Conservation (phyloP, 179 eudicot genomes). For the Beta lomatogona region DNA sequence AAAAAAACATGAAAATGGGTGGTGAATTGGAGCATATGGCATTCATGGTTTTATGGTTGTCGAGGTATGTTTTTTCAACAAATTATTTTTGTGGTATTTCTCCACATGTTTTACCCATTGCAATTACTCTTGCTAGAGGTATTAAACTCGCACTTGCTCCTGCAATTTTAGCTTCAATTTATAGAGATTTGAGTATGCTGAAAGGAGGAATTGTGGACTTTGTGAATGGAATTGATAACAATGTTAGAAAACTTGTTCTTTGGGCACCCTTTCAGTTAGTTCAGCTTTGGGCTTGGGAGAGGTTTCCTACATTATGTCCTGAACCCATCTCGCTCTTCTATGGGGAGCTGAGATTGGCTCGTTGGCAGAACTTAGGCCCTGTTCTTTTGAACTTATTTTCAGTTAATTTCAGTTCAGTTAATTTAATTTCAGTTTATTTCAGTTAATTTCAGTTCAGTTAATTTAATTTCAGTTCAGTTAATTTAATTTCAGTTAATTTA, state of each 20-base stretch:
- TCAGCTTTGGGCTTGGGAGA: constrained; percentile 53
- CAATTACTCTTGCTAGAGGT: not conserved
- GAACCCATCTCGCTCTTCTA: too few relatives aligned
- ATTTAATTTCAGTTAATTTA: too few relatives aligned
- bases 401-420: too few relatives aligned
- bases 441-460: too few relatives aligned
- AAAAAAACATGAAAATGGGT: constrained; percentile 25
- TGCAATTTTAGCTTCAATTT: not conserved
- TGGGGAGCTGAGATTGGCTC: too few relatives aligned
- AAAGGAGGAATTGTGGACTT: not conserved
- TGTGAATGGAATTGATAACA: not conserved
- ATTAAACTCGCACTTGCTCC: not conserved
- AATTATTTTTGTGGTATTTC: not conserved
- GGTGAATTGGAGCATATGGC: constrained; percentile 42
- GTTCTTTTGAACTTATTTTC: too few relatives aligned
- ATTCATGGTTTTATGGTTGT: constrained; percentile 45
- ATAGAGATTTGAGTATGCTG: not conserved
- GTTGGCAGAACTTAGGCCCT: too few relatives aligned
- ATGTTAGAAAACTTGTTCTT: not conserved
- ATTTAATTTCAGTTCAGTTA: too few relatives aligned
- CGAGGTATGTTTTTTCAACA: constrained; percentile 40
- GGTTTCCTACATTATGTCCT: constrained; percentile 16
- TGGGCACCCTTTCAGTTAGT: constrained; percentile 31
- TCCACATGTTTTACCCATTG: constrained; percentile 27
- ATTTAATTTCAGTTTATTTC: too few relatives aligned